phyloP scores from a whole-genome alignment of 805 yeast species.

The Candida oleophila region DNA sequence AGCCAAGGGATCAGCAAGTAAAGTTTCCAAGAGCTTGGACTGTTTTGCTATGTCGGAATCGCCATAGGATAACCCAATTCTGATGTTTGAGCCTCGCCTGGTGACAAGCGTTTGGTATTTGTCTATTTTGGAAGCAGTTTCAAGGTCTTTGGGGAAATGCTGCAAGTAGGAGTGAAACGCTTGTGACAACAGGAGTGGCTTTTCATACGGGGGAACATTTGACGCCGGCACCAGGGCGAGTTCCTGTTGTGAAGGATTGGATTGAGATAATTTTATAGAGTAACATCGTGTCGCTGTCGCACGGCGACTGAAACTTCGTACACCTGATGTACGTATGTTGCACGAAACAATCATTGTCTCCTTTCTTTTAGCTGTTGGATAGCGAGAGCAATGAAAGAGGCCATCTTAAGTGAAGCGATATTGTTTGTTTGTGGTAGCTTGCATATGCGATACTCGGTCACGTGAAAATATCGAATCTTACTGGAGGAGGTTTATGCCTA shows the following conservation, averaged over 20 bases:
- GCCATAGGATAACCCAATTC: conserved; percentile 35
- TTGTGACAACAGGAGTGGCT: conserved; percentile 6
- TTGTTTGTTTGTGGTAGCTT: not conserved
- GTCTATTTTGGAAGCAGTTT: not conserved
- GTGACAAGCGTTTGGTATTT: not conserved
- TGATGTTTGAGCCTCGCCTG: conserved; percentile 10
- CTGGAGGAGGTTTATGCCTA: not conserved
- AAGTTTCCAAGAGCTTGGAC: conserved; percentile 27
- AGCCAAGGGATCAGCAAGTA: conserved; percentile 43
- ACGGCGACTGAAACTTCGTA: not conserved
- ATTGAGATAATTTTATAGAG: not conserved
- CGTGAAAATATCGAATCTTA: not conserved
- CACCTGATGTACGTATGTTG: not conserved
- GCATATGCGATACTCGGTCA: not conserved
- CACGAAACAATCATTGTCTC: not conserved
- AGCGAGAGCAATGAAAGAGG: no score
- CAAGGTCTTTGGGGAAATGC: not conserved
- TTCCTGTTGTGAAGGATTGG: not conserved
- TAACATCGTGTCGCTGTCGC: not conserved
- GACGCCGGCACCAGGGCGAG: not conserved
- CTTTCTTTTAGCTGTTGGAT: no score
- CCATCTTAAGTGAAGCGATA: no score
- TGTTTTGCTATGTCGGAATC: conserved; percentile 11
- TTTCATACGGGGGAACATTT: not conserved
- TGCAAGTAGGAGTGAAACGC: not conserved